A percentile compares a stretch with the other conserved stretches of the same genome.
Conservation (phyloP, 352 stramenopile genomes). For the Phytophthora crassamura region DNA sequence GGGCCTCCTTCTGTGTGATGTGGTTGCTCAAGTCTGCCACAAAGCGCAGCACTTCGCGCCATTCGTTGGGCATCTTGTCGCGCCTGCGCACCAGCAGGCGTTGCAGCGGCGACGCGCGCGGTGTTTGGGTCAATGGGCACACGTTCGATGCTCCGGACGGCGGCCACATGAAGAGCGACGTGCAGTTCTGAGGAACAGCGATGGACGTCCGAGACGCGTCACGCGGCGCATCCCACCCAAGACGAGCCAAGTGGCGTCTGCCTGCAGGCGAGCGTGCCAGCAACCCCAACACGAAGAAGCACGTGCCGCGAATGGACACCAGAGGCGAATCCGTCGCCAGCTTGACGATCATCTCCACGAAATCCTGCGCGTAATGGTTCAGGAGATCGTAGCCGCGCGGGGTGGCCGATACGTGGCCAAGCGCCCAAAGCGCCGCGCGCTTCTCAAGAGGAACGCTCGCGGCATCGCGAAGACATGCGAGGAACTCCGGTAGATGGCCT, state of each 20-base stretch:
- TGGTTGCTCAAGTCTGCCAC: conserved; percentile 89
- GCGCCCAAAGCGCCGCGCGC: conserved; percentile 82
- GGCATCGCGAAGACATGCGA: conserved; percentile 80
- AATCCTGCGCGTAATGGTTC: conserved; percentile 80
- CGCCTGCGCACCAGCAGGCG: conserved; percentile 51
- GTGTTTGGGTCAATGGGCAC: conserved; percentile 66
- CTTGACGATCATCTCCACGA: conserved; percentile 89
- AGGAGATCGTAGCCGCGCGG: conserved; percentile 83
- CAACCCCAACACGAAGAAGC: conserved; percentile 87
- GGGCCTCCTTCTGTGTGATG: conserved; percentile 90
- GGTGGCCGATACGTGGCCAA: conserved; percentile 85
- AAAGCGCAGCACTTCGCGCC: conserved; percentile 78
- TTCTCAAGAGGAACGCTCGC: conserved; percentile 87
- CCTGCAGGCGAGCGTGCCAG: conserved; percentile 72
- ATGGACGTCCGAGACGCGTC: conserved; percentile 77
- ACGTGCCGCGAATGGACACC: conserved; percentile 86
- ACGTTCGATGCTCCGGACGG: conserved; percentile 32
- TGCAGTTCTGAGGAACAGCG: conserved; percentile 81
- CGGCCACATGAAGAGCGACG: conserved; percentile 85
- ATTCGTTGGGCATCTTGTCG: conserved; percentile 75
- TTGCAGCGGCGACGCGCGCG: conserved; percentile 64
- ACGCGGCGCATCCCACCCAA: conserved; percentile 82
- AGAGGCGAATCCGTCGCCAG: conserved; percentile 82
- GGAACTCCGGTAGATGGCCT: conserved; percentile 85
- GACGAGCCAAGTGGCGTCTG: conserved; percentile 65